phyloP scores from a whole-genome alignment of 176 grass and related monocot species.

The Triticum turgidum region DNA sequence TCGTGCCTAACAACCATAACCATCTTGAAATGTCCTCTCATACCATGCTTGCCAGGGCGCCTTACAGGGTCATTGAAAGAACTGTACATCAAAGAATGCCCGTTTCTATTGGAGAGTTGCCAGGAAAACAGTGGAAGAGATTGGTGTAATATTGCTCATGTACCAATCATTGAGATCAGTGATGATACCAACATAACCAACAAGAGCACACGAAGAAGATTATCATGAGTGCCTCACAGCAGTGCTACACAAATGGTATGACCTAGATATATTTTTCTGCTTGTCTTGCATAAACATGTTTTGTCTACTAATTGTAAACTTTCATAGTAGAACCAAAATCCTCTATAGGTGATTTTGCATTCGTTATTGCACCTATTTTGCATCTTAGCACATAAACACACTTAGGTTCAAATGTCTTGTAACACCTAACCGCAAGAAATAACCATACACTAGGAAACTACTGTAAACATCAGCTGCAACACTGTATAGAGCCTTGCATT shows the following conservation, averaged over 20 bases:
- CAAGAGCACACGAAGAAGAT: conserved; percentile 26
- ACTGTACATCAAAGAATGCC: conserved; percentile 58
- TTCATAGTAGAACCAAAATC: neutral
- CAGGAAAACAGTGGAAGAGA: conserved; percentile 33
- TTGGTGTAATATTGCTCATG: conserved; percentile 58
- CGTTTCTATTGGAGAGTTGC: conserved; percentile 37
- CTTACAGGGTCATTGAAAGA: conserved; percentile 51
- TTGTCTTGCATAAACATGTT: neutral
- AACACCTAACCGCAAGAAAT: neutral
- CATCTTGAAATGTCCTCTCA: conserved; percentile 49
- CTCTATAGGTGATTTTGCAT: neutral
- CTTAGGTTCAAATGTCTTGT: neutral
- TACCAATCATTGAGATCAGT: conserved; percentile 40
- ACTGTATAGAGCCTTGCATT: neutral
- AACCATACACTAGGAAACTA: neutral
- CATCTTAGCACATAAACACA: neutral
- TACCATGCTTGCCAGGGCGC: conserved; percentile 45
- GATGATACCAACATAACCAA: neutral
- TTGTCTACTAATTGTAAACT: neutral
- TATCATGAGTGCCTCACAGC: conserved; percentile 1
- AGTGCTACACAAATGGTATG: conserved; percentile 9
- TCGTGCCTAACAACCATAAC: conserved; percentile 36
- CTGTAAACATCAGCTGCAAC: neutral
- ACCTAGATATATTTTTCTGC: neutral
- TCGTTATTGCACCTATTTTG: neutral